phyloP scores from a whole-genome alignment of 2,329 filamentous ascomycete species.

The Ophiocordyceps robertsii region DNA sequence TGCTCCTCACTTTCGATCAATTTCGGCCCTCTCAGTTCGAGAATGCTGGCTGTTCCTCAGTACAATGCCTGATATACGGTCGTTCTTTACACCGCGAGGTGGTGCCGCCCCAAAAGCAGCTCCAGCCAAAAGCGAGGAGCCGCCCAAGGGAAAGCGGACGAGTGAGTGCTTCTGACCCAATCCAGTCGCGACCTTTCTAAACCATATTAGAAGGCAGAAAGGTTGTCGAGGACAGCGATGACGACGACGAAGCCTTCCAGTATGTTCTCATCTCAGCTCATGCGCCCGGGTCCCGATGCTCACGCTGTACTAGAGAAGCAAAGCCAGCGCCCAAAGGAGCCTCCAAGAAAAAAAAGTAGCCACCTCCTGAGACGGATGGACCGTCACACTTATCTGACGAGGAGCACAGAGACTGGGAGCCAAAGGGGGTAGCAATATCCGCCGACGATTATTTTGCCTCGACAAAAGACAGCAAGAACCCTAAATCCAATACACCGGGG shows the following conservation, averaged over 20 bases:
- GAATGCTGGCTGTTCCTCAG: not conserved
- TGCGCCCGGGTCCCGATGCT: not conserved
- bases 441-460: conserved; percentile 45
- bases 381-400: conserved; percentile 9
- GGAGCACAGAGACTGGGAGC: conserved; percentile 20
- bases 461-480: conserved; percentile 24
- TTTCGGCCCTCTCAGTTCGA: conserved; percentile 1
- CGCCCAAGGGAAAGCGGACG: conserved; percentile 28
- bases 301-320: conserved; percentile 23
- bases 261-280: not conserved
- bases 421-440: conserved; percentile 37
- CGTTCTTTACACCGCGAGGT: conserved; percentile 74
- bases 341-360: conserved; percentile 43
- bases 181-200: conserved; percentile 6
- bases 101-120: conserved; percentile 36
- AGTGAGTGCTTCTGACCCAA: conserved; percentile 20
- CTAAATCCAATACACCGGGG: conserved; percentile 21
- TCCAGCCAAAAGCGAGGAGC: conserved; percentile 30
- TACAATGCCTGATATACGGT: conserved; percentile 79
- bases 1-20: not conserved
- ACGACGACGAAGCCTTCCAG: conserved; percentile 53
- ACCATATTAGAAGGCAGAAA: conserved; percentile 40
- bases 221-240: conserved; percentile 69
- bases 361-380: not conserved
- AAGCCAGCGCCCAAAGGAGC: conserved; percentile 37